A percentile compares a stretch with the other conserved stretches of the same genome.
Conservation (phyloP, 768 basidiomycete species). For the Termitomyces sp. region DNA sequence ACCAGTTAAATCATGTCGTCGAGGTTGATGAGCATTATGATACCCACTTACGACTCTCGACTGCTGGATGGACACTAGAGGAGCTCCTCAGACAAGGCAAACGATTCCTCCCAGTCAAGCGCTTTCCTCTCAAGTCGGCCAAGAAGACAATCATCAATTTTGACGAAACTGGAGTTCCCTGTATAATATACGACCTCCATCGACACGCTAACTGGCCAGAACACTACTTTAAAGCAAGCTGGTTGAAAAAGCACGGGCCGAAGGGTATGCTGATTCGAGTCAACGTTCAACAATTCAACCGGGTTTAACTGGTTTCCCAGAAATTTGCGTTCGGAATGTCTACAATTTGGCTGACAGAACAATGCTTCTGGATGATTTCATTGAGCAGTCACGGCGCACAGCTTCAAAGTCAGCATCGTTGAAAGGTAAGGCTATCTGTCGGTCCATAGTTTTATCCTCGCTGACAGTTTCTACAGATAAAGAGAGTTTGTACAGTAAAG, state of each 20-base stretch:
- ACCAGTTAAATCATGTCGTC: neutral
- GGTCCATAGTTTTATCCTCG: neutral
- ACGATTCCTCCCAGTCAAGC: conserved; percentile 24
- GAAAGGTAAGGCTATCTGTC: conserved; percentile 29
- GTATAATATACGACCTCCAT: conserved; percentile 62
- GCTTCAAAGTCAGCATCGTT: conserved; percentile 26
- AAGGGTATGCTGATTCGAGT: conserved; percentile 13
- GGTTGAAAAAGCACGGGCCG: conserved; percentile 37
- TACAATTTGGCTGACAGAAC: conserved; percentile 47
- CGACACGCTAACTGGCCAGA: conserved; percentile 48
- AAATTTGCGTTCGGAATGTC: conserved; percentile 61
- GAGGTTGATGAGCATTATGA: neutral
- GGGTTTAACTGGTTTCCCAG: conserved; percentile 24
- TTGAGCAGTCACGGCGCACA: conserved; percentile 34
- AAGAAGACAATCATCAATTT: conserved; percentile 31
- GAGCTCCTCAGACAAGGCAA: conserved; percentile 15
- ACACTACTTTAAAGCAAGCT: conserved; percentile 50
- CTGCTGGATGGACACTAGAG: conserved; percentile 44
- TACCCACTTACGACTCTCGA: neutral
- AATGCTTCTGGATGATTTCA: conserved; percentile 49
- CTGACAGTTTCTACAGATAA: conserved; percentile 31
- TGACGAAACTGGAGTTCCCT: conserved; percentile 49
- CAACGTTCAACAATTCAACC: neutral
- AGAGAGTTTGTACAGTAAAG: conserved; percentile 72
- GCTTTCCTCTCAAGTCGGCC: conserved; percentile 29